These are phyloP conservation scores for Artemisia tridentata DNA, from an alignment of 129 eudicot species.

Conservation along the genomic window DNA sequence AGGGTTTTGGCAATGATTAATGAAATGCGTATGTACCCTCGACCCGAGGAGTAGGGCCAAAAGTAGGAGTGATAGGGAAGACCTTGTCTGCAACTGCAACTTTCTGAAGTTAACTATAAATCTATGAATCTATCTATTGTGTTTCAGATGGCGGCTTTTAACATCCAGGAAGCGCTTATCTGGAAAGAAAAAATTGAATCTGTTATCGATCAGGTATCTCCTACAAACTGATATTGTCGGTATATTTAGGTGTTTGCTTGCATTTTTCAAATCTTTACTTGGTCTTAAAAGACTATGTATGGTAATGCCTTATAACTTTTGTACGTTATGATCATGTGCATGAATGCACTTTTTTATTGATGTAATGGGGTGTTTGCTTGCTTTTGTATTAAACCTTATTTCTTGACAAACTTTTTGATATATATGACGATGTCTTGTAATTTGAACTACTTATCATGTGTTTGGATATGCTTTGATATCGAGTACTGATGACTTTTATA, in stretches of 20 bases:
- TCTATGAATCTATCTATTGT: not conserved
- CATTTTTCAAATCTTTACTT: not conserved
- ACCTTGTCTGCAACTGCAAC: not conserved
- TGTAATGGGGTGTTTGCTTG: constrained; percentile 2
- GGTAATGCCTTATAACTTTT: constrained; percentile 1
- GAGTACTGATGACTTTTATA: not conserved
- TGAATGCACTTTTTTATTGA: not conserved
- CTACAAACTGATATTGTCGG: not conserved
- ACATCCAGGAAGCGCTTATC: constrained; percentile 95
- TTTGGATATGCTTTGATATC: not conserved
- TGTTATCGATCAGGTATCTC: constrained; percentile 88
- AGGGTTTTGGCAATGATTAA: no score
- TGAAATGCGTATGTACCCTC: no score
- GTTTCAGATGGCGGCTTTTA: constrained; percentile 95
- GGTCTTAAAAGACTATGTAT: not conserved
- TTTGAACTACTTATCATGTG: not conserved
- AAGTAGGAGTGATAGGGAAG: no score
- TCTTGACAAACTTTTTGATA: not conserved
- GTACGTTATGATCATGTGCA: not conserved
- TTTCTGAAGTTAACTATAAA: not conserved
- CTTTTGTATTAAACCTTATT: not conserved
- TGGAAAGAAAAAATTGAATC: constrained; percentile 98
- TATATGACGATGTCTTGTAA: not conserved
- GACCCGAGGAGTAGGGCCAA: no score
- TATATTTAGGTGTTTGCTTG: not conserved